Conservation (phyloP, 2,329 filamentous ascomycete species). For the Hirsutella thompsonii region DNA sequence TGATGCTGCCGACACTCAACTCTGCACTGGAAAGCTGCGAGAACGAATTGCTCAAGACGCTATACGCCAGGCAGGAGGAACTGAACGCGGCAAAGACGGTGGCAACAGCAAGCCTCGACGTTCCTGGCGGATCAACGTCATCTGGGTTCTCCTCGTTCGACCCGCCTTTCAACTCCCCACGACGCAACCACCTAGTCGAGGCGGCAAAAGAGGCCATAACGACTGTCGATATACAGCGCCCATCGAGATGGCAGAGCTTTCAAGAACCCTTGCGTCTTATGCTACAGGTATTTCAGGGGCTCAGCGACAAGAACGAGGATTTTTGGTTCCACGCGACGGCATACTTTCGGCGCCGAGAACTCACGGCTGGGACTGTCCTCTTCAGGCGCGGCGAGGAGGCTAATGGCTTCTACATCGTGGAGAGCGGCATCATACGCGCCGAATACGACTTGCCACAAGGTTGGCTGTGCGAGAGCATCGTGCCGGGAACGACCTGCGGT, state of each 20-base stretch:
- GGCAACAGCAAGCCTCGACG: constrained; percentile 32
- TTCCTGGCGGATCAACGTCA: constrained; percentile 24
- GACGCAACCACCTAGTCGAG: constrained; percentile 62
- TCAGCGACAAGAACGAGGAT: constrained; percentile 78
- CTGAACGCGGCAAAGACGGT: constrained; percentile 31
- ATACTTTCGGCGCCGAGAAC: constrained; percentile 63
- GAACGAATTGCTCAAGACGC: constrained; percentile 76
- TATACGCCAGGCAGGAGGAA: constrained; percentile 59
- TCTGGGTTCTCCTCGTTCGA: constrained; percentile 21
- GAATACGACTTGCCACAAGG: constrained; percentile 91
- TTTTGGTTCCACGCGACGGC: constrained; percentile 78
- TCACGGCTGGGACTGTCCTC: constrained; percentile 55
- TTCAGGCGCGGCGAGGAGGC: constrained; percentile 68
- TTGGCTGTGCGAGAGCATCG: constrained; percentile 77
- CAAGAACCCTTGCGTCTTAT: constrained; percentile 84
- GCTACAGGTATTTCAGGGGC: constrained; percentile 85
- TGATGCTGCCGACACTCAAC: constrained; percentile 80
- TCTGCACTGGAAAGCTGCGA: constrained; percentile 89
- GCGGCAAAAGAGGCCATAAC: constrained; percentile 66
- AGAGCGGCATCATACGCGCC: constrained; percentile 76
- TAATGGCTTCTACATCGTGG: constrained; percentile 79
- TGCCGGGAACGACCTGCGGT: constrained; percentile 88
- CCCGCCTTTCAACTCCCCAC: constrained; percentile 59
- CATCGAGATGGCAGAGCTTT: constrained; percentile 69
- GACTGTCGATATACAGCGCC: constrained; percentile 45